phyloP scores from a whole-genome alignment of 345 rosid species.

The Noccaea caerulescens region DNA sequence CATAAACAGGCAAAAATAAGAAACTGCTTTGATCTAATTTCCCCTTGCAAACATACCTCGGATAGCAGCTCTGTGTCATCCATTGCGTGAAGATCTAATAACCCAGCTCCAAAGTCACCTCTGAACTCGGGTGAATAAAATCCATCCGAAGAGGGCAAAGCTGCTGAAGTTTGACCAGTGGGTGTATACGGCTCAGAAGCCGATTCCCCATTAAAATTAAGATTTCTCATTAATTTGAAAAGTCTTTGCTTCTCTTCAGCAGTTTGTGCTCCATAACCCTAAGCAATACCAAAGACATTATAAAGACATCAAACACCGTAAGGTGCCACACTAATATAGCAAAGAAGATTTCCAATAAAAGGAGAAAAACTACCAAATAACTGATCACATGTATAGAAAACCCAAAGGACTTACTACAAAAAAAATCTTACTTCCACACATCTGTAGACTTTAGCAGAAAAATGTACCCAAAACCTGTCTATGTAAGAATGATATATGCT shows the following conservation, averaged over 20 bases:
- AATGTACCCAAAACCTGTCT: background rate
- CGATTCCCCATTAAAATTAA: conserved; percentile 92
- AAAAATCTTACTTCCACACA: conserved; percentile 21
- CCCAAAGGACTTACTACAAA: background rate
- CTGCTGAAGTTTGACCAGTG: conserved; percentile 66
- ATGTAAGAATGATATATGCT: conserved; percentile 20
- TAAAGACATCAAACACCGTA: conserved; percentile 6
- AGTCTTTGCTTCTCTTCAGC: conserved; percentile 98
- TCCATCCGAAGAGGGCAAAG: conserved; percentile 68
- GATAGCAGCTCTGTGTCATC: conserved; percentile 96
- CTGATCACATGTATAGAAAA: conserved; percentile 6
- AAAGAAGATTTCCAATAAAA: background rate
- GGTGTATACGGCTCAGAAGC: conserved; percentile 77
- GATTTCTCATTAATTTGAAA: conserved; percentile 91
- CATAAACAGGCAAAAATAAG: background rate
- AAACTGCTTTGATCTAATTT: conserved; percentile 7
- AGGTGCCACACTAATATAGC: background rate
- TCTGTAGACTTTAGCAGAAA: conserved; percentile 5
- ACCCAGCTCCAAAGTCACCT: conserved; percentile 99
- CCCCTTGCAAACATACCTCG: conserved; percentile 63
- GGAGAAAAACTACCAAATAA: background rate
- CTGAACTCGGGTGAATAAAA: conserved; percentile 89
- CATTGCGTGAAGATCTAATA: conserved; percentile 97
- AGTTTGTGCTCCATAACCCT: conserved; percentile 98
- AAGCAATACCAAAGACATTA: conserved; percentile 24